phyloP scores from a whole-genome alignment of 805 yeast species.

The Wickerhamiella domercqiae region DNA sequence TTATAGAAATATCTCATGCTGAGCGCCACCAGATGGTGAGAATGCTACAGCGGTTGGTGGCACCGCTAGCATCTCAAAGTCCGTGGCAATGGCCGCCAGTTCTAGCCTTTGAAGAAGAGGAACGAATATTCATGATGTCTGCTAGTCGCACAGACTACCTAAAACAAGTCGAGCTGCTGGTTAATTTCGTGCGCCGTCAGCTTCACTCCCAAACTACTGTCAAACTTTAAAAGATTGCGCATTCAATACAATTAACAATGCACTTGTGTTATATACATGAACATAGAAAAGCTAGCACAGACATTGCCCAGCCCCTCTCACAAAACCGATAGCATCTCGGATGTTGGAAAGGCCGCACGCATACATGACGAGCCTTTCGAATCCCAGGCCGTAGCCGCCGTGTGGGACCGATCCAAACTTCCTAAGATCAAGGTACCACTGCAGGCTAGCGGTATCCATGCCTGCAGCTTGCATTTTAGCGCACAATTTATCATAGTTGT shows the following conservation, averaged over 20 bases:
- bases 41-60: not conserved
- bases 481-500: slow-evolving; percentile 33
- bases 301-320: slow-evolving; percentile 44
- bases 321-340: slow-evolving; percentile 76
- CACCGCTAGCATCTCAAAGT: not conserved
- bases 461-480: slow-evolving; percentile 35
- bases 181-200: not conserved
- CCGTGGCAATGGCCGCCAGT: not conserved
- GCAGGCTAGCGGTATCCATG: slow-evolving; percentile 43
- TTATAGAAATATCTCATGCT: not conserved
- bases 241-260: not conserved
- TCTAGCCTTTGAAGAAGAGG: not conserved
- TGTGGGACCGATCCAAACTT: slow-evolving; percentile 75
- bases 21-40: not conserved
- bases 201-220: not conserved
- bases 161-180: not conserved
- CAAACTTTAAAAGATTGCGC: too few relatives aligned
- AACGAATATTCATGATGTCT: not conserved
- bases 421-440: slow-evolving; percentile 71
- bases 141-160: not conserved
- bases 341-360: slow-evolving; percentile 63
- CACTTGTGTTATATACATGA: not conserved
- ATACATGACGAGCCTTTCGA: slow-evolving; percentile 69
- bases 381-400: slow-evolving; percentile 95
- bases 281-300: not conserved